Evolutionary conservation across 441 rosid genomes (phyloP).

Genomic region (Erodium moschatum): DNA sequence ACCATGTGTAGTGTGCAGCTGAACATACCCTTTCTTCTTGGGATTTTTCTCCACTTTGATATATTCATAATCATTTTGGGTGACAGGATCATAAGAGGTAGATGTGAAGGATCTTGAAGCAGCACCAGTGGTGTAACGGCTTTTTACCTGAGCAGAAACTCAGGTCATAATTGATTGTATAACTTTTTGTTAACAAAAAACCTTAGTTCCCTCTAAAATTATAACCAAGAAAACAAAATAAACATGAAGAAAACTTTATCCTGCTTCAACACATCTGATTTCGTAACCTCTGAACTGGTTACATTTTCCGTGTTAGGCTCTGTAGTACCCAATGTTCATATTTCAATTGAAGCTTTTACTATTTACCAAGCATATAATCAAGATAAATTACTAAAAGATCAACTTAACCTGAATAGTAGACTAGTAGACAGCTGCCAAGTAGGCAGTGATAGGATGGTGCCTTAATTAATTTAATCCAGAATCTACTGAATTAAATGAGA

Average conservation of each 20-base stretch:
- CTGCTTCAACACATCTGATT: neutral
- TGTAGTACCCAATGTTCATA: neutral
- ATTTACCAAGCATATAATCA: neutral
- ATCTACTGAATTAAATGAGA: neutral
- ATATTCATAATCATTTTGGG: slow-evolving; percentile 72
- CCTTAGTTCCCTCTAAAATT: neutral
- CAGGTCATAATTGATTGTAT: slow-evolving; percentile 24
- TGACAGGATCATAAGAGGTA: slow-evolving; percentile 78
- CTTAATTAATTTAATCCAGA: slow-evolving; percentile 4
- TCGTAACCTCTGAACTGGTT: neutral
- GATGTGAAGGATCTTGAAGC: slow-evolving; percentile 95
- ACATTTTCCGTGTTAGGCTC: neutral
- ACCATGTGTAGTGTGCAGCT: slow-evolving; percentile 79
- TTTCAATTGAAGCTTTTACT: slow-evolving; percentile 7
- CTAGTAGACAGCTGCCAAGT: slow-evolving; percentile 1
- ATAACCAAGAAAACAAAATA: neutral
- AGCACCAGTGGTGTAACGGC: slow-evolving; percentile 80
- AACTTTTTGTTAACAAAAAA: neutral
- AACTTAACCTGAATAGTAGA: neutral
- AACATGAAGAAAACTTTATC: neutral
- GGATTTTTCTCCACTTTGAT: slow-evolving; percentile 88
- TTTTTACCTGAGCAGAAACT: slow-evolving; percentile 55
- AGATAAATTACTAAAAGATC: neutral
- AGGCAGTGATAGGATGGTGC: neutral
- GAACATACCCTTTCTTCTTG: slow-evolving; percentile 88